Conservation (phyloP, 306 rosid species). For the Mimosa bimucronata region DNA sequence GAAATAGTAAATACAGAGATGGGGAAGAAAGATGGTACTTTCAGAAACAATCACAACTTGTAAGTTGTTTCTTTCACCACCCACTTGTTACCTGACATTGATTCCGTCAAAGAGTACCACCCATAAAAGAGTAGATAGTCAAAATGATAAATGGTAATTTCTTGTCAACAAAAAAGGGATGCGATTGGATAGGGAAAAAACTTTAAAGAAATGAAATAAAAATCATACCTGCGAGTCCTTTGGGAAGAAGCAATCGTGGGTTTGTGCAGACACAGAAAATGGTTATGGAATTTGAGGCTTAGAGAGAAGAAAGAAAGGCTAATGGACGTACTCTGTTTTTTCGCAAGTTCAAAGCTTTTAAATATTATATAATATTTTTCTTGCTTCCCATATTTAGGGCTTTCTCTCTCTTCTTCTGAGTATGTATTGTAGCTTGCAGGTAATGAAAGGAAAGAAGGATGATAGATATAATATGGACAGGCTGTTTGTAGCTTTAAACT, state of each 20-base stretch:
- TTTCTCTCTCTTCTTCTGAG: slow-evolving; percentile 16
- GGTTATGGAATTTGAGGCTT: slow-evolving; percentile 37
- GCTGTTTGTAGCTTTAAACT: slow-evolving; percentile 73
- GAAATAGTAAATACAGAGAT: slow-evolving; percentile 2
- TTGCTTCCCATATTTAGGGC: slow-evolving; percentile 38
- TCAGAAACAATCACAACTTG: slow-evolving; percentile 40
- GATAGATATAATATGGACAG: slow-evolving; percentile 57
- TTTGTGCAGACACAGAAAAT: slow-evolving; percentile 22
- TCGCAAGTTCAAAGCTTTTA: slow-evolving; percentile 7
- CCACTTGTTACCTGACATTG: slow-evolving; percentile 64
- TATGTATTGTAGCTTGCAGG: slow-evolving; percentile 32
- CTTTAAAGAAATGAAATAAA: not conserved
- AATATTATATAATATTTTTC: slow-evolving; percentile 30
- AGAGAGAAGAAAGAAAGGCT: not conserved
- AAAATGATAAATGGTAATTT: slow-evolving; percentile 32
- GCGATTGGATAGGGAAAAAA: slow-evolving; percentile 32
- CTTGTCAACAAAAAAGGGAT: not conserved
- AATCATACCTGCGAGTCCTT: slow-evolving; percentile 47
- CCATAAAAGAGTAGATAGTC: slow-evolving; percentile 47
- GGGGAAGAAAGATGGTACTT: slow-evolving; percentile 29
- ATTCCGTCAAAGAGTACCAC: slow-evolving; percentile 57
- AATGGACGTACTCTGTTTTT: slow-evolving; percentile 29
- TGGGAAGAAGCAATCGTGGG: slow-evolving; percentile 43
- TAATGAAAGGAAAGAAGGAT: slow-evolving; percentile 23
- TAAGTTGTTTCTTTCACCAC: slow-evolving; percentile 31